Evolutionary conservation across 345 rosid genomes (phyloP), one percentile per base, ranked within the genome.

Genomic region (Turritis glabra): DNA sequence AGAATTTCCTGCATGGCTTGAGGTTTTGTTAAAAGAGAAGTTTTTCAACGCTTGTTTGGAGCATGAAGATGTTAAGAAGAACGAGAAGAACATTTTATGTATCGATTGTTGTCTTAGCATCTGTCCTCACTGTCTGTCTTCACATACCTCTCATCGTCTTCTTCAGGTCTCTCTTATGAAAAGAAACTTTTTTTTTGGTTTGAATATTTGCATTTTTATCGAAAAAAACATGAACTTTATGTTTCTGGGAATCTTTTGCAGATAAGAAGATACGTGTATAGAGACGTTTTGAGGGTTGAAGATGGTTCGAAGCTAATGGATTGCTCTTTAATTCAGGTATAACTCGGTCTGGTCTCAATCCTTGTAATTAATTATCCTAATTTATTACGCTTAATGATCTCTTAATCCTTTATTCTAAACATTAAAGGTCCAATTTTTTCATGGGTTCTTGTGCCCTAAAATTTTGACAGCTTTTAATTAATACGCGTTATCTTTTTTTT

Each of bases 221-320:
- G 15, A 17, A 8, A 62, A 54, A 52, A 52, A 19, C 12, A 21
- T 2, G 5, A 54, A 53, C 62, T 61, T 69, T 54, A 3, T 58
- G 23, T 38, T 26, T 10, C 1, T 55, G 46, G 3, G 8, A 47
- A 47, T 35, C 1, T 35, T 29, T 53, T 75, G 46, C 89, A 93
- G 97, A 85, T 93, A 71, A 85, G 98, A 69, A 87, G 98, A 71
- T 93, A 93, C 69, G 93, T 93, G 21, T 93, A 93, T 38, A 78
- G 86, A 14, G 98, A 93, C 64, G 98, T 93, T 44, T 55, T 93
- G 38, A 83, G 90, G 56, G 40, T 93, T 44, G 89, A 76, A 2
- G 98, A 90, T 60, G 89, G 89, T 55, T 83, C 85, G 23, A 93
- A 84, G 61, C 67, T 93, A 5, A 81, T 93, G 77, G 89, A 93